Evolutionary conservation across 148 eudicot genomes (phyloP), one percentile per base, ranked within the genome.

Genomic region (Selenicereus undatus): DNA sequence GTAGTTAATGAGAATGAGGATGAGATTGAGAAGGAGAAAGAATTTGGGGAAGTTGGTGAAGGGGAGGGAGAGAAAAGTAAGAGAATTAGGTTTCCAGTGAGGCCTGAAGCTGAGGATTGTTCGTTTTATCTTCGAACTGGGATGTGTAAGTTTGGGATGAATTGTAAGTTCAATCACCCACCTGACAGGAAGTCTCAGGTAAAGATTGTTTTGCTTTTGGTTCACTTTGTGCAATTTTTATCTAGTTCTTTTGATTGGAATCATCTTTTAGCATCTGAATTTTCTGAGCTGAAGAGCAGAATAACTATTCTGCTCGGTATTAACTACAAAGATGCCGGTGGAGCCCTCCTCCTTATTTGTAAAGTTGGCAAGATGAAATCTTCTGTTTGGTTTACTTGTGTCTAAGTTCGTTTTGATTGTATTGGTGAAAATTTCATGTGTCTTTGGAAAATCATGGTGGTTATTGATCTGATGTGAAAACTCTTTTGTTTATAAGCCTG

Each of bases 81-180:
- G 76, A 85, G 80, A 75, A 36, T n/a, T 75, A 74, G 39, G 56
- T 87, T 84, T 85, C 96, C 98, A 1, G 74, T 90, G 81, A 88
- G 93, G 74, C 87, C 89, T 12, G 91, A 85, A 64, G 98, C 89
- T 0, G 93, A 90, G 79, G 88, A 86, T 74, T 91, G 93, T 72
- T 45, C 88, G 1, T 88, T 76, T 80, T 91, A 79, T 79, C 27
- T 91, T 82, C 81, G 82, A 21, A 86, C 83, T 0, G 90, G 93
- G 78, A 62, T 29, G 43, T 91, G 93, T 82, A 91, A 86, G 77
- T 91, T 81, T 71, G 91, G 91, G 35, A 32, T 83, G 13, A 81
- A 68, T 81, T 91, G 93, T 88, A 91, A 88, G 86, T 91, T 94
- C 81, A 92, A 92, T 88, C 98, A 94, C 52, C 98, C 98, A 75